phyloP scores from a whole-genome alignment of 345 rosid genomes.

The Camelina hispida region DNA sequence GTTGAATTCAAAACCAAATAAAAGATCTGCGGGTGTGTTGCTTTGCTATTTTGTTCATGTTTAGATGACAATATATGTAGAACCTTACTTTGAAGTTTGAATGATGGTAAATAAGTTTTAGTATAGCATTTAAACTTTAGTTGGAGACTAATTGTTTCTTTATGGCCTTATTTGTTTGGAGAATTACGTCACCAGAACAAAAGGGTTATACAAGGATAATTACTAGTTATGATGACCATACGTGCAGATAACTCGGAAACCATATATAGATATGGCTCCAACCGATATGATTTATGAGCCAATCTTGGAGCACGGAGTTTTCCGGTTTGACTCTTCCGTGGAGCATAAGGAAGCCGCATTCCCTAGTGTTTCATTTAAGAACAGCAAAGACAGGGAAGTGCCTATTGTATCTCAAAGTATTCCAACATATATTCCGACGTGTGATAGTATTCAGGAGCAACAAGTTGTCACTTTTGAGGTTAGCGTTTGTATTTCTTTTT shows the following conservation, averaged over 20 bases:
- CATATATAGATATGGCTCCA: constrained; percentile 36
- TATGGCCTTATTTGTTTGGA: constrained; percentile 17
- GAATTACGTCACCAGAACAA: constrained; percentile 32
- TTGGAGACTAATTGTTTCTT: constrained; percentile 24
- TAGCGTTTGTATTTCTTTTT: not conserved
- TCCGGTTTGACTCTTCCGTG: constrained; percentile 74
- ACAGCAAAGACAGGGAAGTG: constrained; percentile 58
- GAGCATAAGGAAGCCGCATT: constrained; percentile 60
- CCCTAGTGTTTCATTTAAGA: constrained; percentile 75
- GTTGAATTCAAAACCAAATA: too few species aligned
- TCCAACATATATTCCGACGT: constrained; percentile 66
- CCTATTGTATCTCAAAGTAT: constrained; percentile 45
- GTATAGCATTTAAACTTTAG: not conserved
- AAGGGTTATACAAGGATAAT: constrained; percentile 11
- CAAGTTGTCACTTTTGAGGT: constrained; percentile 82
- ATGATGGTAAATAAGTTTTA: too few species aligned
- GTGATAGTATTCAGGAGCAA: constrained; percentile 47
- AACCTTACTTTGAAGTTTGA: too few species aligned
- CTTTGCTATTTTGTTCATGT: too few species aligned
- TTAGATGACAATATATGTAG: too few species aligned
- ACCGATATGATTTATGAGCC: constrained; percentile 73
- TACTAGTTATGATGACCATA: constrained; percentile 50
- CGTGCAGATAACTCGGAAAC: constrained; percentile 43
- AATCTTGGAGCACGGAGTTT: constrained; percentile 74
- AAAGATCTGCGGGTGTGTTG: too few species aligned